Evolutionary conservation across 495 filamentous ascomycete genomes (phyloP).

Genomic region (Hypoxylon perforatum): DNA sequence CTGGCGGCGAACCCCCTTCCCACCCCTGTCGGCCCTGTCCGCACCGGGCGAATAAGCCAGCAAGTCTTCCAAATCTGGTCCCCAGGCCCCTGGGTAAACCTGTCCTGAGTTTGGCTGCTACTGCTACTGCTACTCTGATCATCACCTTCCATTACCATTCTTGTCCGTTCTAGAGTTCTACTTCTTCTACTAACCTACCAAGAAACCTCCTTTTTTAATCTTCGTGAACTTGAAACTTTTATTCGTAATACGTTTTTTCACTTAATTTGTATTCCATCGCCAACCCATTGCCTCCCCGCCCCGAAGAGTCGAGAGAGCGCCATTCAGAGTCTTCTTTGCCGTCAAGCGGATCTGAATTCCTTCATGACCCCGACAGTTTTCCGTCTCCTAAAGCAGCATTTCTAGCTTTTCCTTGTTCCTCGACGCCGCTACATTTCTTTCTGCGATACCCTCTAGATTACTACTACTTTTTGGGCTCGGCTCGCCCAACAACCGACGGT

Average conservation of each 20-base stretch:
- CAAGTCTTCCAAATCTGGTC: background rate
- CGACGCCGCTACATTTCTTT: conserved; percentile 26
- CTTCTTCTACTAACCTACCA: conserved; percentile 10
- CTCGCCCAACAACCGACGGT: conserved; percentile 12
- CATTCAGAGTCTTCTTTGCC: conserved; percentile 20
- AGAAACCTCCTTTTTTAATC: conserved; percentile 19
- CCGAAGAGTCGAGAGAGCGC: conserved; percentile 12
- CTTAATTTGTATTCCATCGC: conserved; percentile 37
- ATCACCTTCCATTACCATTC: conserved; percentile 37
- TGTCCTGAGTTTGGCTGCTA: background rate
- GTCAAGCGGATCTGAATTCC: conserved; percentile 13
- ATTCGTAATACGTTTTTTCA: conserved; percentile 38
- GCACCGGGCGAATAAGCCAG: background rate
- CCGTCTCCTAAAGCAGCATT: conserved; percentile 34
- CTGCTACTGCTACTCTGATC: conserved; percentile 19
- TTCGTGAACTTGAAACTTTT: conserved; percentile 30
- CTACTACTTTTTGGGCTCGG: background rate
- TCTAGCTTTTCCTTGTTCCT: conserved; percentile 32
- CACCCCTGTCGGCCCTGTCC: background rate
- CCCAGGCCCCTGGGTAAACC: background rate
- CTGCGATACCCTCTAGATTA: conserved; percentile 39
- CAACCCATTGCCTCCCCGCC: conserved; percentile 17
- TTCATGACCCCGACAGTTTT: conserved; percentile 20
- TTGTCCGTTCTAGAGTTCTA: conserved; percentile 10
- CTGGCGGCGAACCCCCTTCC: background rate